phyloP scores from a whole-genome alignment of 192 early-diverging fungal genomes.

The Coemansia sp. region DNA sequence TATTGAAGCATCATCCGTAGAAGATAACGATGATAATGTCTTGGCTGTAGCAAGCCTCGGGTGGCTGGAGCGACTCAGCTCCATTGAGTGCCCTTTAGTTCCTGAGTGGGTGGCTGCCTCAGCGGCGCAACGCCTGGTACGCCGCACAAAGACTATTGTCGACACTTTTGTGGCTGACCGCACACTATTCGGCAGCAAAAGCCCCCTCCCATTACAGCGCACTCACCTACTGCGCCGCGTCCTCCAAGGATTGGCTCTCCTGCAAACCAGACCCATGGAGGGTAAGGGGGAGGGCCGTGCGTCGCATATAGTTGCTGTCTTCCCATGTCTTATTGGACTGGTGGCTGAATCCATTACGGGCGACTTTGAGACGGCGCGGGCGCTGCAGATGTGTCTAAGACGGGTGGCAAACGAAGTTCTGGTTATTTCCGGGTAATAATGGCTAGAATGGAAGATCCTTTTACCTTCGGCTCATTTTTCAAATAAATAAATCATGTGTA shows the following conservation, averaged over 20 bases:
- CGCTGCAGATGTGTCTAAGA: slow-evolving; percentile 31
- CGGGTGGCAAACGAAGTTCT: slow-evolving; percentile 22
- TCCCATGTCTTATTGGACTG: slow-evolving; percentile 25
- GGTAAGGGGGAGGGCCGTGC: slow-evolving; percentile 3
- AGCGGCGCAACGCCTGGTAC: slow-evolving; percentile 35
- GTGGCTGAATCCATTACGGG: neutral
- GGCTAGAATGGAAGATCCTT: neutral
- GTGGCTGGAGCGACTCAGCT: slow-evolving; percentile 23
- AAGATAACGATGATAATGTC: slow-evolving; percentile 2
- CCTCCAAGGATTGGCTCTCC: slow-evolving; percentile 24
- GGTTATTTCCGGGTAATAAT: slow-evolving; percentile 14
- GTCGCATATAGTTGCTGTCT: slow-evolving; percentile 35
- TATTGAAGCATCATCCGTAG: slow-evolving; percentile 14
- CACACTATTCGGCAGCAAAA: slow-evolving; percentile 19
- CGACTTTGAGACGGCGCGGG: slow-evolving; percentile 5
- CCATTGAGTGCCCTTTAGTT: neutral
- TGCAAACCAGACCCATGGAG: slow-evolving; percentile 19
- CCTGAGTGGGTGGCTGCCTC: slow-evolving; percentile 35
- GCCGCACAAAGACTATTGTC: slow-evolving; percentile 20
- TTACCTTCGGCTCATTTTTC: neutral
- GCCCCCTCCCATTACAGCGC: slow-evolving; percentile 32
- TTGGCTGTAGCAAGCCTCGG: slow-evolving; percentile 31
- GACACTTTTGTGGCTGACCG: slow-evolving; percentile 24
- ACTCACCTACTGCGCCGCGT: slow-evolving; percentile 27
- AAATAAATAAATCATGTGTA: neutral